Percentiles rank a stretch among this genome's conserved stretches.
Conservation (phyloP, 768 basidiomycete species). For the Phaeotremella fagi region DNA sequence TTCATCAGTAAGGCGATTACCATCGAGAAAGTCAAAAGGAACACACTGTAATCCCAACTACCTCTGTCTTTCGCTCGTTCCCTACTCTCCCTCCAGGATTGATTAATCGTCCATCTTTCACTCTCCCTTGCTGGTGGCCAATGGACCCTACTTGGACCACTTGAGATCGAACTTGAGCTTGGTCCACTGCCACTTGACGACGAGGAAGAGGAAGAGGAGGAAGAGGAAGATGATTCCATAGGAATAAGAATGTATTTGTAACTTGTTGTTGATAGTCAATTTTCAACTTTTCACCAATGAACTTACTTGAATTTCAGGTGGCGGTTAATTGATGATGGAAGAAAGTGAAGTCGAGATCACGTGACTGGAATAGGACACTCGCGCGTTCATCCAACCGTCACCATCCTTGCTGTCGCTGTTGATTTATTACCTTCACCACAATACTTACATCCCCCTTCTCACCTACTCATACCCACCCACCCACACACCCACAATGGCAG, state of each 20-base stretch:
- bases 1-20: slow-evolving; percentile 9
- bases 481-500: slow-evolving; percentile 63
- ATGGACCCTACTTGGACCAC: background rate
- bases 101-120: slow-evolving; percentile 23
- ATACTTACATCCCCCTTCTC: no score
- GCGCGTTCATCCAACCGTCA: background rate
- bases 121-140: slow-evolving; percentile 25
- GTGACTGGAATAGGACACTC: background rate
- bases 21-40: background rate
- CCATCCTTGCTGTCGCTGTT: no score
- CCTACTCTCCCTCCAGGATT: slow-evolving; percentile 38
- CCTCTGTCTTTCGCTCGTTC: slow-evolving; percentile 43
- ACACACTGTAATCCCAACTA: slow-evolving; percentile 48
- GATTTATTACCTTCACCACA: no score
- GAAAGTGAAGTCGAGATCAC: background rate
- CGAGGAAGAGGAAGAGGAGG: no score
- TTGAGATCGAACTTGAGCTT: no score
- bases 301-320: no score
- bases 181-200: background rate
- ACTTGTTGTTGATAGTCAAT: no score
- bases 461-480: no score
- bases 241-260: no score
- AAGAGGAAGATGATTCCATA: no score
- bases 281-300: no score
- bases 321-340: background rate